These are phyloP conservation scores for Vicia faba DNA, from an alignment of 306 rosid genomes.

Conservation along the genomic window DNA sequence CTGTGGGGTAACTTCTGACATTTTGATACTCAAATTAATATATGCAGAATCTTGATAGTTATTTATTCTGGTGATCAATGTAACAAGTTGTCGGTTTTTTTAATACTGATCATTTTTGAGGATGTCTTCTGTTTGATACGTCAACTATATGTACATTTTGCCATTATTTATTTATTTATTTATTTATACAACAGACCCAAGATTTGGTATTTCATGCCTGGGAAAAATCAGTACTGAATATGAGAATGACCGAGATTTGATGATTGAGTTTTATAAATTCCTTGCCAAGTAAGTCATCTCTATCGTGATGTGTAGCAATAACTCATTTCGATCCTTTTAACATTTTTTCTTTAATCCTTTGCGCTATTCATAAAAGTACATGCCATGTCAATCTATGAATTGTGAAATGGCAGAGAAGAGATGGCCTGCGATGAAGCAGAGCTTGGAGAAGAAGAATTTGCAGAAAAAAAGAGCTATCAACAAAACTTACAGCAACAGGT, in stretches of 20 bases:
- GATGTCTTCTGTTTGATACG: not conserved
- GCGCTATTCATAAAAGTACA: not conserved
- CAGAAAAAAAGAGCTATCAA: slow-evolving; percentile 57
- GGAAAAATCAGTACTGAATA: slow-evolving; percentile 65
- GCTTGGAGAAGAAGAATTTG: slow-evolving; percentile 71
- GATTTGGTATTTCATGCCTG: slow-evolving; percentile 71
- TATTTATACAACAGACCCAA: slow-evolving; percentile 57
- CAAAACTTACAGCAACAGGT: slow-evolving; percentile 66
- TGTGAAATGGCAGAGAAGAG: slow-evolving; percentile 68
- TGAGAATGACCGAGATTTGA: slow-evolving; percentile 75
- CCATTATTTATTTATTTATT: not conserved
- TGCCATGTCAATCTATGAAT: not conserved
- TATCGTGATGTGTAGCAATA: not conserved
- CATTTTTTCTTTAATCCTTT: slow-evolving; percentile 12
- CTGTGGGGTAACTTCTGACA: slow-evolving; percentile 3
- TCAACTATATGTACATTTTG: not conserved
- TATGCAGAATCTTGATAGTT: slow-evolving; percentile 6
- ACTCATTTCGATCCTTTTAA: slow-evolving; percentile 16
- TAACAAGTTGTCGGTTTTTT: too few relatives aligned
- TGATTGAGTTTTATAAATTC: slow-evolving; percentile 69
- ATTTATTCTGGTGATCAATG: too few relatives aligned
- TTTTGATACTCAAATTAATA: slow-evolving; percentile 24
- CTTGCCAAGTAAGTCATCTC: slow-evolving; percentile 54
- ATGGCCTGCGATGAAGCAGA: slow-evolving; percentile 91
- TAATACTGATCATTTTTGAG: too few relatives aligned